Evolutionary conservation across 352 stramenopile species (phyloP), one percentile per base, ranked within the genome.

Genomic region (Phytophthora constricta): DNA sequence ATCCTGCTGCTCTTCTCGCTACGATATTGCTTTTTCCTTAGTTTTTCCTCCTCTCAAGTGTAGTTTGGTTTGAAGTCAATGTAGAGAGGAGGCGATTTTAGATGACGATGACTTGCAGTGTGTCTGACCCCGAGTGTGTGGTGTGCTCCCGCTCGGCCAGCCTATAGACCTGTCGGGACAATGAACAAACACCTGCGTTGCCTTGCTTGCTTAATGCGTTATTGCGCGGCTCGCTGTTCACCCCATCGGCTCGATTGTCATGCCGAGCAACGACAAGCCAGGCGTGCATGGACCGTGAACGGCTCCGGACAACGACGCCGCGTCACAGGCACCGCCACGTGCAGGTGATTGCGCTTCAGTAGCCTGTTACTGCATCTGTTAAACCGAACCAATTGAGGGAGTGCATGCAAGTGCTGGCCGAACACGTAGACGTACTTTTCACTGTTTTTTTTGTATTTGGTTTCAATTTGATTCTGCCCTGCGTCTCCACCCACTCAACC

Each of bases 1-100:
- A n/a, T n/a, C 46, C 19, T 16, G 9, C 4, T n/a, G 20, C 46
- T 33, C 20, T 23, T 62, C 31, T 65, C 46, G 54, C 57, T 57
- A 65, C 43, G 47, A 42, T 22, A 71, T 61, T 72, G 39, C 27
- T 72, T 75, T 56, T 65, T 67, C 46, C 41, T 66, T 72, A 68
- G 52, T 64, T 72, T 76, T 71, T 56, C 62, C 55, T 68, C 50
- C 75, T 31, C 46, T 53, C 46, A 56, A 56, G 60, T 75, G 66
- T 79, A 80, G 71, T 79, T 37, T 70, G 55, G 27, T 68, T 70
- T 47, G 77, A 80, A 86, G 76, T 80, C 68, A 78, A 76, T 76
- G 62, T 77, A 62, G 52, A 65, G 61, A 72, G 65, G 61, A 74
- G 56, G 68, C 67, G 70, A 71, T 58, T 74, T 74, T 73, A 60